These are phyloP conservation scores for Canariomyces notabilis DNA, from an alignment of 2,329 filamentous ascomycete genomes.

Conservation along the genomic window DNA sequence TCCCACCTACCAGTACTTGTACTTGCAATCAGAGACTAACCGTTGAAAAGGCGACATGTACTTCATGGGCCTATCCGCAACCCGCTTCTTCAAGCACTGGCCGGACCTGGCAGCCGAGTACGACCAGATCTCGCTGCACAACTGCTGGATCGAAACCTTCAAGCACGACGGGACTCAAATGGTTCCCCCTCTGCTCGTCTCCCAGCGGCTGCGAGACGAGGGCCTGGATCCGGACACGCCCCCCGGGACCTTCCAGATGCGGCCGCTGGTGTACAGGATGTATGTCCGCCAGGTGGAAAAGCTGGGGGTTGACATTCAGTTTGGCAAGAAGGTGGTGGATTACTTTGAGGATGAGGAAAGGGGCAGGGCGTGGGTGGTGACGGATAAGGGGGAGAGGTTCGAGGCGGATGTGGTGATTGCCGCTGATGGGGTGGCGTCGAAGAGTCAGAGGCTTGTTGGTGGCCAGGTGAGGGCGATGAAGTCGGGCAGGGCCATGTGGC, in stretches of 20 bases:
- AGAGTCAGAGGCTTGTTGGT: conserved; percentile 39
- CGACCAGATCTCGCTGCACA: conserved; percentile 46
- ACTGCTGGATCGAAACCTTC: conserved; percentile 52
- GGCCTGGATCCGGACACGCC: conserved; percentile 40
- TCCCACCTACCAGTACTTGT: too few species aligned
- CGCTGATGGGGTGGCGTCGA: conserved; percentile 44
- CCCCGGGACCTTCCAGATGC: conserved; percentile 52
- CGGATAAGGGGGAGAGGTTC: conserved; percentile 45
- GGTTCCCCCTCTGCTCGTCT: conserved; percentile 43
- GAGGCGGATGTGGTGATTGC: conserved; percentile 44
- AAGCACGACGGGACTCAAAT: conserved; percentile 48
- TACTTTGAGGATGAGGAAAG: conserved; percentile 33
- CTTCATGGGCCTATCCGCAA: conserved; percentile 54
- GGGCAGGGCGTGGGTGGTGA: conserved; percentile 41
- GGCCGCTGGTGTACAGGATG: conserved; percentile 51
- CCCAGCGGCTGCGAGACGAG: conserved; percentile 40
- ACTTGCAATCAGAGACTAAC: too few species aligned
- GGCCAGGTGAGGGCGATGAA: conserved; percentile 38
- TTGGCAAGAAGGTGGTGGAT: conserved; percentile 27
- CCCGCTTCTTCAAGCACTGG: conserved; percentile 42
- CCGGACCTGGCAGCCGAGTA: conserved; percentile 45
- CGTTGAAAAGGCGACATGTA: conserved; percentile 58
- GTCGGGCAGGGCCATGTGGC: conserved; percentile 40
- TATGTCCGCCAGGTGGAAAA: conserved; percentile 38
- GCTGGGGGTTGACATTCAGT: conserved; percentile 28